These are phyloP conservation scores for Ceratocystis eucalypticola DNA, from an alignment of 2,329 filamentous ascomycete genomes.

Conservation along the genomic window DNA sequence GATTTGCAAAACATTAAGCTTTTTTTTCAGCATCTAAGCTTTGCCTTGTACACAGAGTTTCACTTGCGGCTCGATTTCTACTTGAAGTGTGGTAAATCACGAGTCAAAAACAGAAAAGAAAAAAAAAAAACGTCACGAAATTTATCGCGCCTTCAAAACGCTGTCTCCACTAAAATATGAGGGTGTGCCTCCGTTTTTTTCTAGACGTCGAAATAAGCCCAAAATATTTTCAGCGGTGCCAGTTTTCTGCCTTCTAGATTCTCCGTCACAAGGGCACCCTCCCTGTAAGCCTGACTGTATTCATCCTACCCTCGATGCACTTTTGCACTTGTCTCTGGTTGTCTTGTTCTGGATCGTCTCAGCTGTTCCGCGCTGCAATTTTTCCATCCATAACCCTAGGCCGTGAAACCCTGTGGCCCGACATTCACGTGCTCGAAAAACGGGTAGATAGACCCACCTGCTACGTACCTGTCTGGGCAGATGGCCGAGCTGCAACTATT, in stretches of 20 bases:
- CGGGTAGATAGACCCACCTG: too few relatives aligned
- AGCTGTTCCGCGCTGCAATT: neutral
- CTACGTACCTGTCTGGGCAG: neutral
- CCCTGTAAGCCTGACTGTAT: neutral
- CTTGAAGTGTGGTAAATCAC: neutral
- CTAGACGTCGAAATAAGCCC: neutral
- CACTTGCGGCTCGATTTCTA: neutral
- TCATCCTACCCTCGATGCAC: neutral
- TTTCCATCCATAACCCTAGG: neutral
- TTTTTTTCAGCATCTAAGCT: neutral
- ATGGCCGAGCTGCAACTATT: neutral
- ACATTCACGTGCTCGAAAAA: neutral
- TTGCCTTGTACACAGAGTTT: neutral
- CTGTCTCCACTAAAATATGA: neutral
- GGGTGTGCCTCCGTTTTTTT: neutral
- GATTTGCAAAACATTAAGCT: neutral
- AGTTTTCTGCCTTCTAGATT: neutral
- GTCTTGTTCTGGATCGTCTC: too few relatives aligned
- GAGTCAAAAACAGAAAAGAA: neutral
- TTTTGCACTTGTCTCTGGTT: neutral
- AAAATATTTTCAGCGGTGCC: neutral
- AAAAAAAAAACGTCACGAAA: neutral
- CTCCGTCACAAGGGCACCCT: neutral
- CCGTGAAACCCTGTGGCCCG: neutral
- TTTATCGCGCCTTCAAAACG: neutral